These are phyloP conservation scores for Coemansia sp. DNA, from an alignment of 192 early-diverging fungal genomes.

Conservation along the genomic window DNA sequence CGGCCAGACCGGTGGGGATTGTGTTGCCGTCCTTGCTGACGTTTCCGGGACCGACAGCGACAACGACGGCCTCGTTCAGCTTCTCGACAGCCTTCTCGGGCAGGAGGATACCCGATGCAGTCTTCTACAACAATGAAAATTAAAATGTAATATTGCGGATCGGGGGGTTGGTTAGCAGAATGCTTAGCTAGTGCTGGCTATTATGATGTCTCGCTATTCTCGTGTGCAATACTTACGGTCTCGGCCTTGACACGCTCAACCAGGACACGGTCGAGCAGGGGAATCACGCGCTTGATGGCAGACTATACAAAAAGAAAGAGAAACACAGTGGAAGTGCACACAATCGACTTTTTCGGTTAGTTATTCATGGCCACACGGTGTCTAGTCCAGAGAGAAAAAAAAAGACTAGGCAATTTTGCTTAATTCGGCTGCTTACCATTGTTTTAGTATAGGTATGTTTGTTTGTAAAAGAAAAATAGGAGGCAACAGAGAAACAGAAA, in stretches of 20 bases:
- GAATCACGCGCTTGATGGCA: conserved; percentile 81
- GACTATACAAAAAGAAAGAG: background rate
- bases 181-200: too few species aligned
- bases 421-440: too few species aligned
- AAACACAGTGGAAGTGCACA: background rate
- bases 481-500: background rate
- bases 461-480: background rate
- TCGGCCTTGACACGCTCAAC: conserved; percentile 95
- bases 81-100: conserved; percentile 99
- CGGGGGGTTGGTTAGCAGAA: background rate
- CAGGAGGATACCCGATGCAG: conserved; percentile 92
- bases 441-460: background rate
- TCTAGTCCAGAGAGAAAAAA: too few species aligned
- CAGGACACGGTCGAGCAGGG: conserved; percentile 97
- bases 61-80: conserved; percentile 93
- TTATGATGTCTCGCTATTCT: too few species aligned
- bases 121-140: conserved; percentile 69
- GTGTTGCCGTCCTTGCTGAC: conserved; percentile 83
- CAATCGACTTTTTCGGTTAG: background rate
- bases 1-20: conserved; percentile 77
- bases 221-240: conserved; percentile 37
- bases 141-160: background rate
- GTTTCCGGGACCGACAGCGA: conserved; percentile 91
- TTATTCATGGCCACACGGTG: background rate
- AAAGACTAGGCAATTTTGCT: too few species aligned